Conservation (phyloP, 306 rosid genomes). For the Dalbergia cultrata region DNA sequence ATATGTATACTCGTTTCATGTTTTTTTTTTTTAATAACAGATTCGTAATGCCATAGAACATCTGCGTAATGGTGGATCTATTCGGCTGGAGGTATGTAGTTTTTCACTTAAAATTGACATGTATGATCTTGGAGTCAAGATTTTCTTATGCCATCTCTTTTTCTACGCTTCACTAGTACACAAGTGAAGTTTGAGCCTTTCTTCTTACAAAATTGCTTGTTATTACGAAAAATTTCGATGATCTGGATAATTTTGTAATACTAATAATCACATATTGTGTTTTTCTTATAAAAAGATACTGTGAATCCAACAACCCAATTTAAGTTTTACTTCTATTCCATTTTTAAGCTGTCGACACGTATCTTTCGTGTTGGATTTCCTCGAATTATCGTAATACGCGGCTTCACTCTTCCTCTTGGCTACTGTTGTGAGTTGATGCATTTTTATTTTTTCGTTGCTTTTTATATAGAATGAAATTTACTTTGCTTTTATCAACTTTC, state of each 20-base stretch:
- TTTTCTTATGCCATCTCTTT: background rate
- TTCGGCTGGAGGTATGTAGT: constrained; percentile 32
- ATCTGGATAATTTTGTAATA: too few relatives aligned
- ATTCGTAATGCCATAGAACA: background rate
- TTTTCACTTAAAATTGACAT: background rate
- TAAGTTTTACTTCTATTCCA: too few relatives aligned
- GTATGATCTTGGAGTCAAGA: background rate
- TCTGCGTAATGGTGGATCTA: background rate
- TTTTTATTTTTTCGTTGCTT: background rate
- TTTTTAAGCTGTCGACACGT: too few relatives aligned
- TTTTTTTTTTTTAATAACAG: constrained; percentile 14
- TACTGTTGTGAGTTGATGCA: background rate
- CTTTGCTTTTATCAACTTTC: constrained; percentile 2
- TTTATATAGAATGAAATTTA: background rate
- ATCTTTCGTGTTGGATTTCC: too few relatives aligned
- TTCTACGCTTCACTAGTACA: background rate
- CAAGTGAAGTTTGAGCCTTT: background rate
- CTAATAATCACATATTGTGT: too few relatives aligned
- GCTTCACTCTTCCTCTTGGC: background rate
- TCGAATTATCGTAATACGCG: too few relatives aligned
- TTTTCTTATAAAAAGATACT: too few relatives aligned
- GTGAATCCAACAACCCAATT: too few relatives aligned
- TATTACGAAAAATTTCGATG: too few relatives aligned
- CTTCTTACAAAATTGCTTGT: too few relatives aligned
- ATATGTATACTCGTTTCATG: background rate